These are phyloP conservation scores for Sugiyamaella chiloensis DNA, from an alignment of 805 yeast genomes.

Conservation along the genomic window DNA sequence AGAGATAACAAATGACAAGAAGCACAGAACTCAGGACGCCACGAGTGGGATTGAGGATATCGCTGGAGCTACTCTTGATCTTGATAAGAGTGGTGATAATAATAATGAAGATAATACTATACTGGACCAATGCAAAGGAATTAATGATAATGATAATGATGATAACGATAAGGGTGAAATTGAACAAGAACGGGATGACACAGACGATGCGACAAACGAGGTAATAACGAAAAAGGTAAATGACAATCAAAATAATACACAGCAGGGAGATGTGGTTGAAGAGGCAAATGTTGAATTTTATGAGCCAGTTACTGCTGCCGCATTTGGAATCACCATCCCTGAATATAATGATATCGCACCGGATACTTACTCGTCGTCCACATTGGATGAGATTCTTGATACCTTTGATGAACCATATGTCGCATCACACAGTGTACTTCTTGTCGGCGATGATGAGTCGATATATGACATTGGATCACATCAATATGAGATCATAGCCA, in stretches of 20 bases:
- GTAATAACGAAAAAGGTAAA: neutral
- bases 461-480: neutral
- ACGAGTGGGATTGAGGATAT: neutral
- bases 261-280: neutral
- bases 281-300: conserved; percentile 6
- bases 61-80: neutral
- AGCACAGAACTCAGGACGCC: neutral
- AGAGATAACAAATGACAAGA: neutral
- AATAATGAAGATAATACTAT: neutral
- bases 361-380: conserved; percentile 26
- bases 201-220: neutral
- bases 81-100: neutral
- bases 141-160: neutral
- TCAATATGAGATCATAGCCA: neutral
- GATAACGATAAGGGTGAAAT: neutral
- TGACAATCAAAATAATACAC: neutral
- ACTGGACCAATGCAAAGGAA: too few species aligned
- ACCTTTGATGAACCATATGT: conserved; percentile 19
- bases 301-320: neutral
- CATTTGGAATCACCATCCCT: conserved; percentile 2
- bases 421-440: neutral
- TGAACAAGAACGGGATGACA: neutral
- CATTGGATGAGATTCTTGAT: conserved; percentile 27
- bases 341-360: neutral
- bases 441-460: conserved; percentile 1